Percentiles rank a stretch among this genome's conserved stretches.
Conservation (phyloP, 768 basidiomycete genomes). For the Boletus tomentosulus region DNA sequence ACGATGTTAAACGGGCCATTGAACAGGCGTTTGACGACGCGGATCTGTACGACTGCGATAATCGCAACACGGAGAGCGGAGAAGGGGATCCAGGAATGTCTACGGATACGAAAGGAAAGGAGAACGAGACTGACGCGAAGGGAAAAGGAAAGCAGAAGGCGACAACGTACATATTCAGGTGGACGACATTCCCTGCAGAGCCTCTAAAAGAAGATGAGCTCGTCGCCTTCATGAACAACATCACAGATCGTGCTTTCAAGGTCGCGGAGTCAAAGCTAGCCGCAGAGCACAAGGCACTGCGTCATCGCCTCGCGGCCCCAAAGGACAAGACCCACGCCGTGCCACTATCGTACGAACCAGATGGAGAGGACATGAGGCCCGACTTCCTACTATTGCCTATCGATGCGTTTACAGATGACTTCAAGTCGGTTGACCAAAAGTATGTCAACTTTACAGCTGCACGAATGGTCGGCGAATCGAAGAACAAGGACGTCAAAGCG, state of each 20-base stretch:
- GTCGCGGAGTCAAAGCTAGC: no score
- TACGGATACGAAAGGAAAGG: background rate
- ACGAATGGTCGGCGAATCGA: no score
- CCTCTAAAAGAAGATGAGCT: no score
- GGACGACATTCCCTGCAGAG: no score
- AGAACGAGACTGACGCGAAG: background rate
- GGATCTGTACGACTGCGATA: background rate
- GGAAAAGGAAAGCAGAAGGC: background rate
- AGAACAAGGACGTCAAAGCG: no score
- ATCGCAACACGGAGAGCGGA: background rate
- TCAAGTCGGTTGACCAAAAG: background rate
- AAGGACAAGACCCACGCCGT: background rate
- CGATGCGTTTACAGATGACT: background rate
- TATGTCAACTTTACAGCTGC: no score
- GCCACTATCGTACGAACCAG: slow-evolving; percentile 33
- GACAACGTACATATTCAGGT: no score
- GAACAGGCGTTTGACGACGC: slow-evolving; percentile 1
- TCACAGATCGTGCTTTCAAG: no score
- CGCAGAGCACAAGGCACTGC: background rate
- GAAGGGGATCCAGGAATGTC: background rate
- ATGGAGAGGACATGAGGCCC: slow-evolving; percentile 5
- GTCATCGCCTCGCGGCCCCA: slow-evolving; percentile 3
- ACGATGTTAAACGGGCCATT: background rate
- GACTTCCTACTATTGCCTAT: slow-evolving; percentile 2
- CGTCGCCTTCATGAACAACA: no score